These are phyloP conservation scores for Podospora pseudocomata DNA, from an alignment of 495 filamentous ascomycete species.

Conservation along the genomic window DNA sequence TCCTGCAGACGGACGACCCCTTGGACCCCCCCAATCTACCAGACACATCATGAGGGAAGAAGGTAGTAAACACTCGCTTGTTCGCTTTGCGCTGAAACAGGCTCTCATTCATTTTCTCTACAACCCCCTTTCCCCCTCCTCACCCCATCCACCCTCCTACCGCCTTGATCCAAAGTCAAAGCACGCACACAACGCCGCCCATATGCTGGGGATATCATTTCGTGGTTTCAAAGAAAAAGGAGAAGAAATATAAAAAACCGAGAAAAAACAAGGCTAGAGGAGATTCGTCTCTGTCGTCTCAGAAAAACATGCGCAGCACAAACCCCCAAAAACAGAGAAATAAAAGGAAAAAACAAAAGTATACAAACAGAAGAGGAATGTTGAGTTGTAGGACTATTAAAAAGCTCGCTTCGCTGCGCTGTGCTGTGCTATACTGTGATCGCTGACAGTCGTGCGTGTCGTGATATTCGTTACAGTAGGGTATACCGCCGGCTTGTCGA, in stretches of 20 bases:
- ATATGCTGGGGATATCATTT: slow-evolving; percentile 3
- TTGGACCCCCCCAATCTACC: not conserved
- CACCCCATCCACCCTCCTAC: not conserved
- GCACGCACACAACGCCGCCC: not conserved
- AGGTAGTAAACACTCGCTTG: not conserved
- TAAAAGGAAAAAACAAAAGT: not conserved
- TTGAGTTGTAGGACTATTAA: not conserved
- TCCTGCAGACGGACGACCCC: too few relatives aligned
- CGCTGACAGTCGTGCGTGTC: not conserved
- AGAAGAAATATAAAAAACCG: not conserved
- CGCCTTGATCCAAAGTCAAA: not conserved
- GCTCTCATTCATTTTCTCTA: not conserved
- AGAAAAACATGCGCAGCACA: too few relatives aligned
- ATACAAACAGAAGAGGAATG: slow-evolving; percentile 12
- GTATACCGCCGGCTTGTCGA: not conserved
- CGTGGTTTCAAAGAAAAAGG: slow-evolving; percentile 3
- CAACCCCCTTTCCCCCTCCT: not conserved
- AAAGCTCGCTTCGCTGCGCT: slow-evolving; percentile 5
- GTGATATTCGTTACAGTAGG: not conserved
- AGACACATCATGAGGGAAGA: not conserved
- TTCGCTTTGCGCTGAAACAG: not conserved
- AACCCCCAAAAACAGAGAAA: not conserved
- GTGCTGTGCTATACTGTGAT: not conserved
- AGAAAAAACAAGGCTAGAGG: not conserved
- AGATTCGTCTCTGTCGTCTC: too few relatives aligned